phyloP scores from a whole-genome alignment of 2,329 filamentous ascomycete genomes.

The Xylaria digitata region DNA sequence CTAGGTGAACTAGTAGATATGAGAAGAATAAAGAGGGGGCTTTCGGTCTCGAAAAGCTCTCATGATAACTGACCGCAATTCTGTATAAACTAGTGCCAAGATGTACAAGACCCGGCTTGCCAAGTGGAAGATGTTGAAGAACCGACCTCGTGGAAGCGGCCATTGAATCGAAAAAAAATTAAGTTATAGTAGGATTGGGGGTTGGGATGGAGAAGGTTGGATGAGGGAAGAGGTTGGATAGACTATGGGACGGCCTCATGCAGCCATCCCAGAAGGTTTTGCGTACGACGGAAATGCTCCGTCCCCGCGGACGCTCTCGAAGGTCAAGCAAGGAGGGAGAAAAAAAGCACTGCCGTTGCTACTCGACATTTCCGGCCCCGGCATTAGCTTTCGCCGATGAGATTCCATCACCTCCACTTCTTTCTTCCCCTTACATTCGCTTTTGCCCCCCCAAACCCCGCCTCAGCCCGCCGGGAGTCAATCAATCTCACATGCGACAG shows the following conservation, averaged over 20 bases:
- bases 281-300: constrained; percentile 26
- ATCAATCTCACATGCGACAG: constrained; percentile 35
- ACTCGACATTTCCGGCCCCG: constrained; percentile 24
- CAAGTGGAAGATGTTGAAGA: constrained; percentile 45
- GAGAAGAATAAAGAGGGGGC: constrained; percentile 1
- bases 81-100: constrained; percentile 37
- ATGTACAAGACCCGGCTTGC: constrained; percentile 44
- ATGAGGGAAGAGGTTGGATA: constrained; percentile 15
- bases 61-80: constrained; percentile 16
- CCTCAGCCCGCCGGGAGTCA: constrained; percentile 28
- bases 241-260: constrained; percentile 27
- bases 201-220: constrained; percentile 16
- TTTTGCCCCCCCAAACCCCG: constrained; percentile 1
- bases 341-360: constrained; percentile 21
- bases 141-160: constrained; percentile 40
- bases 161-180: constrained; percentile 29
- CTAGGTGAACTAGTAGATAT: constrained; percentile 7
- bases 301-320: constrained; percentile 14
- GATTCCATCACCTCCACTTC: constrained; percentile 20
- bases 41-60: constrained; percentile 16
- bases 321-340: neutral
- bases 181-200: constrained; percentile 19
- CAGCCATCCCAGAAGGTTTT: constrained; percentile 25
- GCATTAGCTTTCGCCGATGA: constrained; percentile 14
- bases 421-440: constrained; percentile 11